Percentiles rank a stretch among this genome's conserved stretches.
Conservation (phyloP, 2,329 filamentous ascomycete species). For the Penicillium sp. region DNA sequence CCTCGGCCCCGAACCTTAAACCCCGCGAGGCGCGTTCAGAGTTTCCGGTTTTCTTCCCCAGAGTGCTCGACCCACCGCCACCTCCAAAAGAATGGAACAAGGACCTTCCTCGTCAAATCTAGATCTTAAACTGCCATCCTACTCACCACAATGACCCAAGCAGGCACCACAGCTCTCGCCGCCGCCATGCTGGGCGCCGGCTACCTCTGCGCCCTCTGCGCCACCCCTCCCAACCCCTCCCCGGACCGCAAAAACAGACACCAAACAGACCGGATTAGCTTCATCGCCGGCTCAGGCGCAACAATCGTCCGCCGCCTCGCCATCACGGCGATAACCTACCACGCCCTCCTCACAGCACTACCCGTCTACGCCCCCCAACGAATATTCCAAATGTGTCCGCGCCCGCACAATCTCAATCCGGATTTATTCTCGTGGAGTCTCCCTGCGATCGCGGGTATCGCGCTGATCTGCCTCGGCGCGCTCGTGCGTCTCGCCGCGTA, state of each 20-base stretch:
- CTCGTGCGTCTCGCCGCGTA: slow-evolving; percentile 45
- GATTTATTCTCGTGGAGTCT: slow-evolving; percentile 31
- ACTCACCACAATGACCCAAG: slow-evolving; percentile 9
- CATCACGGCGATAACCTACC: slow-evolving; percentile 19
- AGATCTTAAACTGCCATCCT: not conserved
- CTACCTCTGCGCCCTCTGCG: slow-evolving; percentile 21
- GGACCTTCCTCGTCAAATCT: not conserved
- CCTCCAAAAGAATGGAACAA: not conserved
- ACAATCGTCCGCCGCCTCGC: slow-evolving; percentile 12
- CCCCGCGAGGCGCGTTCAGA: not conserved
- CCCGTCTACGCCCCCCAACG: slow-evolving; percentile 8
- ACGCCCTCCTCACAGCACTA: slow-evolving; percentile 21
- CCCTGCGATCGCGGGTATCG: slow-evolving; percentile 17
- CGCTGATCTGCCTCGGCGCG: slow-evolving; percentile 24
- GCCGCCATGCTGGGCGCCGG: slow-evolving; percentile 19
- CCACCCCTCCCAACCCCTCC: slow-evolving; percentile 27
- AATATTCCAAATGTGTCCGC: slow-evolving; percentile 21
- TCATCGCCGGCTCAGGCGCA: slow-evolving; percentile 14
- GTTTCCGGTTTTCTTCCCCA: not conserved
- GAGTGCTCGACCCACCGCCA: not conserved
- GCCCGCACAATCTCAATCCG: slow-evolving; percentile 14
- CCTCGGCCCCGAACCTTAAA: not conserved
- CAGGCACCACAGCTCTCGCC: slow-evolving; percentile 12
- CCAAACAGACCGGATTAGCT: slow-evolving; percentile 21
- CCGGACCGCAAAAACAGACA: slow-evolving; percentile 12